Base-by-base conservation (phyloP, 768 basidiomycete genomes). In the Suillus lakei region DNA sequence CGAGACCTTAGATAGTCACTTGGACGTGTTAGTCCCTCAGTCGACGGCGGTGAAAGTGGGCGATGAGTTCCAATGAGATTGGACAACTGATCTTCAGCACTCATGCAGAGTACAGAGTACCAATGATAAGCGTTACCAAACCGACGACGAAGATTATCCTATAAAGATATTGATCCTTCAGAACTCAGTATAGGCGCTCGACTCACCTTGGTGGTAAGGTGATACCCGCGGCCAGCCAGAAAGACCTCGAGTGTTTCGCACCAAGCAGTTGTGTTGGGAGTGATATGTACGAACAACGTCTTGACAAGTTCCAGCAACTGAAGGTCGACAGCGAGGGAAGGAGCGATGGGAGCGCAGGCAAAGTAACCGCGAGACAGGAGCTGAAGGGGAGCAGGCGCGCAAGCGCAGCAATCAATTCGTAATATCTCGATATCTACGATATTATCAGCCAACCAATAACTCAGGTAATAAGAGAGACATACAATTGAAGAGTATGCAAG, bases 291-390 rank as follows among this genome's bases (percentile, higher is more conserved):
- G 63, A 76, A 79, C 0, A 80, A 65, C 4, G 66, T 50, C 26
- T 60, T 44, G 0, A 73, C 74, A 30, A 79, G 75, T 23, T 74
- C 70, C 26, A 79, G 61, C 28, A 79, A 64, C 36, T 67, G 69
- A 18, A 79, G 36, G 59, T 78, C 73, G 6, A 80, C 73, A 21
- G 76, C 77, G 0, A 79, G 64, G 7, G 72, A 71, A 10, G 79
- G 79, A 0, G 59, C 56, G 1, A 71, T 32, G 2, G 78, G 78
- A 21, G 76, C 65, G 38, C 70, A 74, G 18, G 78, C 70, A 58
- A 79, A 77, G 13, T 71, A 66, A 3, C 75, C 72, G 12, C 21
- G 43, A 43, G 62, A 26, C 2, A 79, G 56, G 7, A 78, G 72
- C 51, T 79, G 76, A 12, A 32, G 32, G 16, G 73, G 63, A 4